Base-by-base conservation (phyloP, 768 basidiomycete genomes). In the Rhizopogon vulgaris region DNA sequence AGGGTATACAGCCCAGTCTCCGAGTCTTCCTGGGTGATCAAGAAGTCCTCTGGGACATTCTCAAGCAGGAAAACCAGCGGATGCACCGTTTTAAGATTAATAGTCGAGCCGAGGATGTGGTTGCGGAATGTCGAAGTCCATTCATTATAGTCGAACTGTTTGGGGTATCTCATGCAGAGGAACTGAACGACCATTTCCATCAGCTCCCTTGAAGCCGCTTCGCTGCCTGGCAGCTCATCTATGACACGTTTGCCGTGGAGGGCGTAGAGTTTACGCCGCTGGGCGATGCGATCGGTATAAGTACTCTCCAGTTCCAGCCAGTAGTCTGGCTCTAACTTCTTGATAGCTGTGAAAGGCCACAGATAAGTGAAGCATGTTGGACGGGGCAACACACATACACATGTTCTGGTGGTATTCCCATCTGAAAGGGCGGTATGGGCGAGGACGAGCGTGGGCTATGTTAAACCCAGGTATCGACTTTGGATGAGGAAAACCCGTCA, bases 401-500 rank as follows among this genome's bases (percentile, higher is more conserved):
- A 79, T 80, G n/a, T 66, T 79, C 56, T 81, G 79, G 55, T 79
- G 72, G 51, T 79, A 81, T 42, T 66, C 66, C 78, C 79, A 81
- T 55, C 78, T 71, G 56, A 81, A 78, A 0, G 79, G 79, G 24
- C 79, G 71, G 60, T 81, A 80, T 12, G 79, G 79, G 43, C 78
- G 69, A 3, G 79, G 65, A 51, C 65, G 72, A 8, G 78, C 71
- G 3, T 55, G 65, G 45, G 68, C 64, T 28, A 81, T 61, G 47
- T 79, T 62, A 48, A 82, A 80, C 24, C 71, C 55, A 22, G 53
- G 56, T 2, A 78, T 51, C 22, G 79, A 72, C 2, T 54, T 65
- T 5, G 79, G 78, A 12, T 65, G 57, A 28, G 73, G 73, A 4
- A 78, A 70, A 1, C 75, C 76, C 0, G 76, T 71, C 41, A 79